Evolutionary conservation across 116 monocot species (phyloP).

Genomic region (Dioscorea cayenensis): DNA sequence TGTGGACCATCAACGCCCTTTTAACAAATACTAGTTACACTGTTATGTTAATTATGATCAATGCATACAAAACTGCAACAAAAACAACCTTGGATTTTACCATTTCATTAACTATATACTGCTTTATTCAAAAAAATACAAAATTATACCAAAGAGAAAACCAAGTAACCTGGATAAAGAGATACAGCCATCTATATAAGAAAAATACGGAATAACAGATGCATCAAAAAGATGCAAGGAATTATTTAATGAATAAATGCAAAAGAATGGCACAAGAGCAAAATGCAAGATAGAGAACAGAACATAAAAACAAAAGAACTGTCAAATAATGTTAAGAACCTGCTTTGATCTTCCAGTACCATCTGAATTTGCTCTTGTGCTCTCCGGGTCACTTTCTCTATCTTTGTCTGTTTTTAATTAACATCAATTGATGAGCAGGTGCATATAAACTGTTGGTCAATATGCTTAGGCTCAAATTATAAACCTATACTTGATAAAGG

Average conservation of each 20-base stretch:
- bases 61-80: too few relatives aligned
- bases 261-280: neutral
- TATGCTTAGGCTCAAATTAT: neutral
- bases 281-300: neutral
- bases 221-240: too few relatives aligned
- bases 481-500: neutral
- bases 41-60: too few relatives aligned
- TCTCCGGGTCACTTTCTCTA: slow-evolving; percentile 85
- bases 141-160: too few relatives aligned
- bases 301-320: neutral
- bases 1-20: too few relatives aligned
- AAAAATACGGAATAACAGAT: too few relatives aligned
- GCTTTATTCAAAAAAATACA: too few relatives aligned
- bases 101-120: too few relatives aligned
- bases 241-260: neutral
- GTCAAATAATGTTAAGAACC: slow-evolving; percentile 27
- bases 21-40: too few relatives aligned
- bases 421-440: slow-evolving; percentile 7
- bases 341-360: slow-evolving; percentile 86
- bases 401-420: slow-evolving; percentile 57
- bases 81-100: too few relatives aligned
- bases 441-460: neutral
- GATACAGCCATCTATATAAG: too few relatives aligned
- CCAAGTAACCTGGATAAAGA: too few relatives aligned
- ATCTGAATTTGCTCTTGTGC: slow-evolving; percentile 95